phyloP scores from a whole-genome alignment of 2,329 filamentous ascomycete genomes.

The Phialophora tarda region DNA sequence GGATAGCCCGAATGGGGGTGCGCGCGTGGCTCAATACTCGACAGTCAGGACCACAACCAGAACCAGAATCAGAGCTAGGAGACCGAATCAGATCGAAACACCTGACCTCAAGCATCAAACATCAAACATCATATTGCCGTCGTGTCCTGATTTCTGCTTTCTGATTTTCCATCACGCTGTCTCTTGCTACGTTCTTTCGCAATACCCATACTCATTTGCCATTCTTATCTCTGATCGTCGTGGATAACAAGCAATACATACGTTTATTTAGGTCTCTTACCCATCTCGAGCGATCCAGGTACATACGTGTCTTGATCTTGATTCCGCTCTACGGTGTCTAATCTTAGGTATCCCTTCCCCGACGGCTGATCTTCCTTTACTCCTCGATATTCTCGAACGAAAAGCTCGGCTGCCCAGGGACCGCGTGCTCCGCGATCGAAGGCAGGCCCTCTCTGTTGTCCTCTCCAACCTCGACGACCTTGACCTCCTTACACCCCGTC shows the following conservation, averaged over 20 bases:
- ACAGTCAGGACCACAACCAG: too few relatives aligned
- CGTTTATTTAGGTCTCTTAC: background rate
- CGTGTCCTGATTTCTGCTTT: background rate
- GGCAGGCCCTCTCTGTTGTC: conserved; percentile 65
- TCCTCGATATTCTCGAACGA: conserved; percentile 77
- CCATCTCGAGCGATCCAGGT: background rate
- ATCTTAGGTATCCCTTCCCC: background rate
- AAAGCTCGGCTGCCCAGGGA: conserved; percentile 83
- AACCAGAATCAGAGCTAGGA: background rate
- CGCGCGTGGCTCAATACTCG: background rate
- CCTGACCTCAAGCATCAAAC: background rate
- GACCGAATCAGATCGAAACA: too few relatives aligned
- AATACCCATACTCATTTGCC: background rate
- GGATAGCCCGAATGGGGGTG: conserved; percentile 40
- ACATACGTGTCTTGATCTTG: background rate
- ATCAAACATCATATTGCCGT: background rate
- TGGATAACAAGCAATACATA: background rate
- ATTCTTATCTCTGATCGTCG: background rate
- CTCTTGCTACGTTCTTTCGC: background rate
- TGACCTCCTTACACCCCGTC: conserved; percentile 71
- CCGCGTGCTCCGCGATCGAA: conserved; percentile 70
- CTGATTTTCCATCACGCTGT: background rate
- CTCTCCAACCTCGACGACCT: conserved; percentile 73
- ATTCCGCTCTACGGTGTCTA: background rate
- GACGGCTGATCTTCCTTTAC: background rate